Percentiles rank a stretch among this genome's conserved stretches.
phyloP scores from a whole-genome alignment of 2,329 filamentous ascomycete species.

The Periconia sp. region DNA sequence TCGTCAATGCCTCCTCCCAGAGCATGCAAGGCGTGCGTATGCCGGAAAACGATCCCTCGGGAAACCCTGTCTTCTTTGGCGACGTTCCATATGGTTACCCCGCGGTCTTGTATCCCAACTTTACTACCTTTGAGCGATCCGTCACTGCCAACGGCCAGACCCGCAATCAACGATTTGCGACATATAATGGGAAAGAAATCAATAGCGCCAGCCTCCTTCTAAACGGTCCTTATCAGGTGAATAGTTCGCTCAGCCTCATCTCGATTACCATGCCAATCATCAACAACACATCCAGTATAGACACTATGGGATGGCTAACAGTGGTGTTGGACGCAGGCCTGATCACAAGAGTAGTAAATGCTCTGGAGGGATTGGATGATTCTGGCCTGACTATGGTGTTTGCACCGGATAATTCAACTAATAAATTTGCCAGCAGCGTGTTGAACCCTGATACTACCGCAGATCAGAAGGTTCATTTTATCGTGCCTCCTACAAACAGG shows the following conservation, averaged over 20 bases:
- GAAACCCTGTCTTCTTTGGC: constrained; percentile 61
- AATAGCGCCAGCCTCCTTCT: constrained; percentile 62
- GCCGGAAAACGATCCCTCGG: constrained; percentile 64
- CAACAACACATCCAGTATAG: constrained; percentile 61
- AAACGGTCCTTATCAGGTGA: constrained; percentile 73
- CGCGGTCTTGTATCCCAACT: constrained; percentile 72
- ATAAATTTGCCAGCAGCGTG: constrained; percentile 49
- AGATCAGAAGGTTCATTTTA: constrained; percentile 31
- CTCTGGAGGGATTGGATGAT: constrained; percentile 68
- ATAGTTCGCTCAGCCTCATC: constrained; percentile 71
- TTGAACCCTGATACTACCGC: constrained; percentile 21
- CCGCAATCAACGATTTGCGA: constrained; percentile 43
- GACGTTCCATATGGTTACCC: constrained; percentile 69
- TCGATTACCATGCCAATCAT: constrained; percentile 81
- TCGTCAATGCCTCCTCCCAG: constrained; percentile 49
- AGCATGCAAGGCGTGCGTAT: constrained; percentile 54
- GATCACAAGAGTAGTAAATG: constrained; percentile 63
- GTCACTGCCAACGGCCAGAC: constrained; percentile 33
- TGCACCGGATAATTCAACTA: constrained; percentile 67
- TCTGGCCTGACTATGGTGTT: constrained; percentile 69
- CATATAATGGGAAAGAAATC: constrained; percentile 48
- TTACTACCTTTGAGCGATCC: constrained; percentile 60
- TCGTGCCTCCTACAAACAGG: constrained; percentile 37
- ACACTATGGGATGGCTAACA: constrained; percentile 82
- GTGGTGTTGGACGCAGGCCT: constrained; percentile 70